These are phyloP conservation scores for Fomitopsis pinicola DNA, from an alignment of 1,284 basidiomycete species.

Conservation along the genomic window DNA sequence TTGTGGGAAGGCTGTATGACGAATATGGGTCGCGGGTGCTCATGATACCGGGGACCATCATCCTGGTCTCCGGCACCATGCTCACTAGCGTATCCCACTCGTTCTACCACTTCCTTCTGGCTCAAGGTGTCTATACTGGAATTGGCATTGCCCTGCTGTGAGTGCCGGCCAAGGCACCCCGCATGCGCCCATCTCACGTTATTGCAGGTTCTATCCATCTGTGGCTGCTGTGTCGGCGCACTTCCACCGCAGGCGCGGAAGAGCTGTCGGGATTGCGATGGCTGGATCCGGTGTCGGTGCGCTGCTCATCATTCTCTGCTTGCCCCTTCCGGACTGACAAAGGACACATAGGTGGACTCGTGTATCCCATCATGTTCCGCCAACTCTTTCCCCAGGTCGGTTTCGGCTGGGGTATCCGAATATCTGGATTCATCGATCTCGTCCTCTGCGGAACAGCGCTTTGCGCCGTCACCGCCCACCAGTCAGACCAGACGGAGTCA, in stretches of 20 bases:
- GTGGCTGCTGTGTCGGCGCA: slow-evolving; percentile 39
- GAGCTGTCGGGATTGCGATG: slow-evolving; percentile 46
- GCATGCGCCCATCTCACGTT: not conserved
- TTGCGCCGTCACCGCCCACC: slow-evolving; percentile 24
- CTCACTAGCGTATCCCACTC: slow-evolving; percentile 32
- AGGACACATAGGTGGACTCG: slow-evolving; percentile 49
- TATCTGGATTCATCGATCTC: slow-evolving; percentile 30
- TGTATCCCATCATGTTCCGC: slow-evolving; percentile 64
- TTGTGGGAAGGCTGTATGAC: slow-evolving; percentile 32
- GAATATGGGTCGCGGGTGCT: slow-evolving; percentile 28
- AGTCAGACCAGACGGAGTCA: slow-evolving; percentile 8
- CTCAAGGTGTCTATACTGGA: slow-evolving; percentile 33
- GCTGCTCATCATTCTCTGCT: slow-evolving; percentile 2
- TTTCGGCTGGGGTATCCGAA: slow-evolving; percentile 56
- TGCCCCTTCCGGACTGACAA: not conserved
- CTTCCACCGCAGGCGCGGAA: slow-evolving; percentile 51
- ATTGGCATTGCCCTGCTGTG: slow-evolving; percentile 33
- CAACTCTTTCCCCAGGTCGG: slow-evolving; percentile 50
- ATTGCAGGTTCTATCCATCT: slow-evolving; percentile 25
- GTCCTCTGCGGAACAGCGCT: slow-evolving; percentile 25
- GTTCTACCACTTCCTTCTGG: slow-evolving; percentile 35
- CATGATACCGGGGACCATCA: slow-evolving; percentile 27
- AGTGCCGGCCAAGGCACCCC: slow-evolving; percentile 6
- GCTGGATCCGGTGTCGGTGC: slow-evolving; percentile 28
- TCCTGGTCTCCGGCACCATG: slow-evolving; percentile 33